A percentile compares a stretch with the other conserved stretches of the same genome.
phyloP scores from a whole-genome alignment of 257 asterid species.

The Nicotiana tomentosiformis region DNA sequence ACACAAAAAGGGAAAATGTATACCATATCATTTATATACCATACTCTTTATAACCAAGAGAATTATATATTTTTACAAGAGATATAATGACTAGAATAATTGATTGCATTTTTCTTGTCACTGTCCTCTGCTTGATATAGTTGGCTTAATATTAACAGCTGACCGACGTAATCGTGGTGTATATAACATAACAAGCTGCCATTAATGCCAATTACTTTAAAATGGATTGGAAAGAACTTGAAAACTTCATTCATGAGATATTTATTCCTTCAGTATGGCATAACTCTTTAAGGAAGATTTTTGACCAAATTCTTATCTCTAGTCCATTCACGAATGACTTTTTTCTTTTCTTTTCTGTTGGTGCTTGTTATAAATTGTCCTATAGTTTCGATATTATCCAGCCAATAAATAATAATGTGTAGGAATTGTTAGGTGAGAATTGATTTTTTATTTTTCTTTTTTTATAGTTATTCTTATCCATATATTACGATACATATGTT shows the following conservation, averaged over 20 bases:
- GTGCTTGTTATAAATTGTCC: neutral
- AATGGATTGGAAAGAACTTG: neutral
- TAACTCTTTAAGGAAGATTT: neutral
- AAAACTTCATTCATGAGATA: neutral
- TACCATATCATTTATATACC: neutral
- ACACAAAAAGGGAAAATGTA: neutral
- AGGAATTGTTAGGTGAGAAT: no score
- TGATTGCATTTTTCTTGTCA: neutral
- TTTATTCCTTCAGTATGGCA: slow-evolving; percentile 1
- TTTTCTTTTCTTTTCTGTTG: neutral
- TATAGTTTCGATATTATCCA: no score
- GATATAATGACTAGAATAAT: neutral
- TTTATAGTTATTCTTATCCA: no score
- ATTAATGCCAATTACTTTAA: neutral
- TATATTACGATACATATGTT: no score
- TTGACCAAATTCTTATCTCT: neutral
- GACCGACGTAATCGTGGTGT: neutral
- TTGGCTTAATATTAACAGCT: neutral
- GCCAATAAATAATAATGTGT: no score
- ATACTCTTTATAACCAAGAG: neutral
- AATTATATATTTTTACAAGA: neutral
- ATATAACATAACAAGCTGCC: neutral
- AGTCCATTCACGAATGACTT: neutral
- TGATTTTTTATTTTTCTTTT: no score
- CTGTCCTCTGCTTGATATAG: neutral